Base-by-base conservation (phyloP, 2,329 filamentous ascomycete genomes). In the Akanthomyces uredinophilus region DNA sequence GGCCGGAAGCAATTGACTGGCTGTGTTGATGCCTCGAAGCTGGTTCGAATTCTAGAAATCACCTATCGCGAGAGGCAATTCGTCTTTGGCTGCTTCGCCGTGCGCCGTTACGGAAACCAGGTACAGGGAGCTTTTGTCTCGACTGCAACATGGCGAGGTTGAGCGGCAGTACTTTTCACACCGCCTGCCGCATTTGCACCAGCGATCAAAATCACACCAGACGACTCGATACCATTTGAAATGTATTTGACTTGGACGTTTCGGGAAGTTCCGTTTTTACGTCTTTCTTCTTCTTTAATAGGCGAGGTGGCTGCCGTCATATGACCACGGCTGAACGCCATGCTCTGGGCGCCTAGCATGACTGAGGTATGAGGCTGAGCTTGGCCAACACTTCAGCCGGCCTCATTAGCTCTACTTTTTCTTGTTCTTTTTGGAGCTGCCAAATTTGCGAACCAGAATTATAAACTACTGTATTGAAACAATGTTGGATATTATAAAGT, bases 121-220 rank as follows among this genome's bases (percentile, higher is more conserved):
- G 18, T 32, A n/a, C 22, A 35, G 11, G 47, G 37, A 60, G 56
- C 56, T 60, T 60, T 50, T 41, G 44, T 18, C 27, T 57, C 16
- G 37, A 16, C 37, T 39, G 37, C 41, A 57, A 35, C 41, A 50
- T 20, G 32, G 46, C 46, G 24, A 43, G 56, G 56, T 60, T 51
- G 44, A 44, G 60, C 39, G 60, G 60, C 60, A 62, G 53, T 52
- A 61, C 16, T 51, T 22, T 32, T 29, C 53, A 54, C 60, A 62
- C 60, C 60, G 60, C 60, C 60, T 62, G 44, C 60, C 60, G 20
- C 5, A 41, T 51, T 51, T 22, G 53, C 22, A 22, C 18, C 18
- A 37, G 29, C 3, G 11, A 1, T n/a, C 16, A 27, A 7, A 29
- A 13, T 37, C 20, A 56, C 41, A 43, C 54, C 41, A 37, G 54